phyloP scores from a whole-genome alignment of 495 filamentous ascomycete species.

The Trichoderma virens region DNA sequence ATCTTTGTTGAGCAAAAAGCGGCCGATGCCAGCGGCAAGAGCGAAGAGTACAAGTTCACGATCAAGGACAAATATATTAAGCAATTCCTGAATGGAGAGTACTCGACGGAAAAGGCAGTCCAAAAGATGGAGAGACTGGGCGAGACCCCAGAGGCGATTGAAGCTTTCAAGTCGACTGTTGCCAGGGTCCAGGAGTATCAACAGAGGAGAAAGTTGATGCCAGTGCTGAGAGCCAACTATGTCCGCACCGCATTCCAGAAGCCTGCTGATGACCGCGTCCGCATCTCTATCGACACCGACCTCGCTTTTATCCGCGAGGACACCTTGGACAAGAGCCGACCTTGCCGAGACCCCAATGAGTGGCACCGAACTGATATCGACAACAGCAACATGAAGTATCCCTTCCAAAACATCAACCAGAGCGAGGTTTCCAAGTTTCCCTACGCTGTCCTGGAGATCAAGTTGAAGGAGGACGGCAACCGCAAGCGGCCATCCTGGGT shows the following conservation, averaged over 20 bases:
- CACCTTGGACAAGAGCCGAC: slow-evolving; percentile 68
- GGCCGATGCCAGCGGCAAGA: slow-evolving; percentile 63
- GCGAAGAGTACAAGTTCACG: slow-evolving; percentile 67
- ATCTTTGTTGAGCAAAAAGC: slow-evolving; percentile 87
- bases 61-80: slow-evolving; percentile 94
- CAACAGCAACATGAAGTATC: slow-evolving; percentile 69
- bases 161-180: slow-evolving; percentile 63
- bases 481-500: slow-evolving; percentile 77
- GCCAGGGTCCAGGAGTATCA: slow-evolving; percentile 75
- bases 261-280: slow-evolving; percentile 80
- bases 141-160: slow-evolving; percentile 51
- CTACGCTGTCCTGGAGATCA: slow-evolving; percentile 86
- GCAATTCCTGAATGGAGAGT: slow-evolving; percentile 76
- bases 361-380: slow-evolving; percentile 95
- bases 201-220: slow-evolving; percentile 67
- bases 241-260: slow-evolving; percentile 95
- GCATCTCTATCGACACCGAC: slow-evolving; percentile 88
- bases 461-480: slow-evolving; percentile 61
- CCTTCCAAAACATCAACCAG: slow-evolving; percentile 74
- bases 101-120: slow-evolving; percentile 85
- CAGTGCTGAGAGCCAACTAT: slow-evolving; percentile 86
- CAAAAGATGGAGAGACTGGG: slow-evolving; percentile 70
- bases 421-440: slow-evolving; percentile 92
- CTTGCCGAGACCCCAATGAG: slow-evolving; percentile 75
- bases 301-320: slow-evolving; percentile 92